Conservation (phyloP, 305 asterid species). For the Solanum hybrid region DNA sequence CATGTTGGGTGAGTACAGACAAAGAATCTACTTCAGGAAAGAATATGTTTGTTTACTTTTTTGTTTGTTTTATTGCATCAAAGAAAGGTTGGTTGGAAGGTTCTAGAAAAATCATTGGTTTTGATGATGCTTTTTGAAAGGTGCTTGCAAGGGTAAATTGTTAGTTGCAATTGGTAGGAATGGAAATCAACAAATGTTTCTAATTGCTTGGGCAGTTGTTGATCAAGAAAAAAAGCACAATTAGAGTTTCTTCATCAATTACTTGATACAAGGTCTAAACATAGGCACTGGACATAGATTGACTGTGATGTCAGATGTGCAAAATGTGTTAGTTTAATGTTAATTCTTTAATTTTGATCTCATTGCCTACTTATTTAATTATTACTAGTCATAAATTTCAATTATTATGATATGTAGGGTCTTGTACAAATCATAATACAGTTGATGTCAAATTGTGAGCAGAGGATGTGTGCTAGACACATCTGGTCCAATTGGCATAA, state of each 20-base stretch:
- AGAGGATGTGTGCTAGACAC: background rate
- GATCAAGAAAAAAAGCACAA: background rate
- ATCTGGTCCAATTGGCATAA: no score
- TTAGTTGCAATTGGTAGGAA: background rate
- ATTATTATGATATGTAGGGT: background rate
- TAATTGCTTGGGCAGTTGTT: background rate
- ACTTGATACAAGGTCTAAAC: background rate
- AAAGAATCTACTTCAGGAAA: background rate
- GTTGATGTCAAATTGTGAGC: background rate
- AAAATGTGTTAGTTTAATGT: background rate
- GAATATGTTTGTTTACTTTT: background rate
- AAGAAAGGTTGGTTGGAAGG: background rate
- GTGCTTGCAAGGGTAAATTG: background rate
- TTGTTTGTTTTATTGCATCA: background rate
- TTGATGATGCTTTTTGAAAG: background rate
- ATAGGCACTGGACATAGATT: background rate
- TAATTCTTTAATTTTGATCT: background rate
- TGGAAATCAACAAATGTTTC: background rate
- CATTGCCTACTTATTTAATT: background rate
- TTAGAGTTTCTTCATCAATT: background rate
- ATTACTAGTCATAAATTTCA: background rate
- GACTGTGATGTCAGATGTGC: background rate
- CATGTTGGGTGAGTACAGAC: no score
- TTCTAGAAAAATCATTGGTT: background rate
- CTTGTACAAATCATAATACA: no score